A percentile compares a stretch with the other conserved stretches of the same genome.
phyloP scores from a whole-genome alignment of 495 filamentous ascomycete genomes.

The Aspergillus olivimuriae region DNA sequence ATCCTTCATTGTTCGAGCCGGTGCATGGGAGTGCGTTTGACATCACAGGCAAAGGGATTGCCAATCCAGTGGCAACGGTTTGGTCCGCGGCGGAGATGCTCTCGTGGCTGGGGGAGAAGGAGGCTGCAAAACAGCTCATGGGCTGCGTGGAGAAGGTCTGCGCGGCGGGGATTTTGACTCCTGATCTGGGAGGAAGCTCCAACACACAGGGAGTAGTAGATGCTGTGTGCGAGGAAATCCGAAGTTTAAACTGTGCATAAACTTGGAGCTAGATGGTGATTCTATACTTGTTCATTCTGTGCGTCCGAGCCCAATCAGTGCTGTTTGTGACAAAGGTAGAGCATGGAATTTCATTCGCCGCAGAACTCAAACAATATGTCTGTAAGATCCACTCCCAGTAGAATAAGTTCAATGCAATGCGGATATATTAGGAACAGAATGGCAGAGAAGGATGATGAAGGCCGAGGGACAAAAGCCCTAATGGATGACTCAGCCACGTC shows the following conservation, averaged over 20 bases:
- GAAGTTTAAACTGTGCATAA: slow-evolving; percentile 17
- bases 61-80: slow-evolving; percentile 66
- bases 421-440: too few relatives aligned
- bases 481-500: too few relatives aligned
- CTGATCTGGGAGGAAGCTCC: slow-evolving; percentile 50
- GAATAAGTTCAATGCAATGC: too few relatives aligned
- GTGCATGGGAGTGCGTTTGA: slow-evolving; percentile 64
- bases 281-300: not conserved
- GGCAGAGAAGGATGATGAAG: too few relatives aligned
- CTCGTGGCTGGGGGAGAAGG: slow-evolving; percentile 54
- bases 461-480: too few relatives aligned
- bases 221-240: slow-evolving; percentile 53
- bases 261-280: not conserved
- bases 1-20: slow-evolving; percentile 60
- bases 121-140: slow-evolving; percentile 51
- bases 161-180: slow-evolving; percentile 49
- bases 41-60: slow-evolving; percentile 64
- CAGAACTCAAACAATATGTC: too few relatives aligned
- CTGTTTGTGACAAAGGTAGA: too few relatives aligned
- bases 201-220: slow-evolving; percentile 54
- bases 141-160: slow-evolving; percentile 54
- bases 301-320: too few relatives aligned
- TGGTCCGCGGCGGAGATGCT: slow-evolving; percentile 68
- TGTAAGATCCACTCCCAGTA: too few relatives aligned
- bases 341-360: too few relatives aligned